Conservation (phyloP, 257 asterid species). For the Rauvolfia tetraphylla region DNA sequence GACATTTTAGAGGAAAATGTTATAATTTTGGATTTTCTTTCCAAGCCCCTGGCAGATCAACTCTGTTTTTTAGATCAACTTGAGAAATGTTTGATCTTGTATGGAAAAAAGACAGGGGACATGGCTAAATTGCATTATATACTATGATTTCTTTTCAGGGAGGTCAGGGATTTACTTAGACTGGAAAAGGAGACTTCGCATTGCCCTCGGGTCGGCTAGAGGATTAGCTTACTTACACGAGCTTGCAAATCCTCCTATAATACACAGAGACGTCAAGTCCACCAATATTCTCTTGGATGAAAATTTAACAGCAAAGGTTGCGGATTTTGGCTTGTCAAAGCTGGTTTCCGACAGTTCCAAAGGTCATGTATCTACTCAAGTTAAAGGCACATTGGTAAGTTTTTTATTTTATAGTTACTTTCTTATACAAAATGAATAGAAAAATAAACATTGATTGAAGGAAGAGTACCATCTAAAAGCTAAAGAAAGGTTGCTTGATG, state of each 20-base stretch:
- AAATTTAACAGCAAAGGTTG: conserved; percentile 84
- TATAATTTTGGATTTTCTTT: no score
- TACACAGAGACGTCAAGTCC: conserved; percentile 87
- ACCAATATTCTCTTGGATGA: conserved; percentile 79
- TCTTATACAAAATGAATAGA: no score
- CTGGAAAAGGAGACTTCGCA: conserved; percentile 80
- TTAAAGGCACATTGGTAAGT: conserved; percentile 87
- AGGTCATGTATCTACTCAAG: conserved; percentile 94
- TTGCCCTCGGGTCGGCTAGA: conserved; percentile 88
- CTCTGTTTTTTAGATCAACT: no score
- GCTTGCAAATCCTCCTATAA: conserved; percentile 90
- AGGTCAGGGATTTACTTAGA: conserved; percentile 66
- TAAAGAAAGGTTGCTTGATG: neutral
- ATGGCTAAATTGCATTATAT: conserved; percentile 40
- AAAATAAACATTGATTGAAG: no score
- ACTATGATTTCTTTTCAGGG: conserved; percentile 35
- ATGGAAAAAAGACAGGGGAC: no score
- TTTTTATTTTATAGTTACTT: neutral
- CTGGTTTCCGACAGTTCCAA: conserved; percentile 74
- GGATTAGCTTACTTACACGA: conserved; percentile 92
- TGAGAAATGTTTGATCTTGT: neutral
- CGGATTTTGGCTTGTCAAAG: conserved; percentile 92
- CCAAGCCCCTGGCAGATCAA: no score
- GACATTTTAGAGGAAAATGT: no score
- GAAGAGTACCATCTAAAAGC: no score